phyloP scores from a whole-genome alignment of 306 rosid species.

The Gleditsia sinensis region DNA sequence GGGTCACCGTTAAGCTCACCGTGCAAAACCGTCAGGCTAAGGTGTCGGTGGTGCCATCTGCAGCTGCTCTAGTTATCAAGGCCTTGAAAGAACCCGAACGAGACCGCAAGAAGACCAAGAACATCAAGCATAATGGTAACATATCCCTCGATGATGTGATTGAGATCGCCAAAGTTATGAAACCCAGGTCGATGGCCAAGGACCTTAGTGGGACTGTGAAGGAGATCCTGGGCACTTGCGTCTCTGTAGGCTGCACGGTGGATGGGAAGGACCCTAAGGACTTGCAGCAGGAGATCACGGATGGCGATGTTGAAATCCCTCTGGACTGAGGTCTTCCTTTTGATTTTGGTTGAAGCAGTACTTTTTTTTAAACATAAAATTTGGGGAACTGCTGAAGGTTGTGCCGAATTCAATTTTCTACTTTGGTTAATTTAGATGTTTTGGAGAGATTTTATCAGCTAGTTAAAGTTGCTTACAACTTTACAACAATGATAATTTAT shows the following conservation, averaged over 20 bases:
- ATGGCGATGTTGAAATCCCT: conserved; percentile 78
- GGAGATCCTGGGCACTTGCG: conserved; percentile 80
- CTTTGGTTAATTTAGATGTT: conserved; percentile 36
- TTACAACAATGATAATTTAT: not conserved
- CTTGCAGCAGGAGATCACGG: conserved; percentile 68
- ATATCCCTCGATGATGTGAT: conserved; percentile 80
- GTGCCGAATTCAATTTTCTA: conserved; percentile 27
- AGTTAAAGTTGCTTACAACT: not conserved
- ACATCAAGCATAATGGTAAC: conserved; percentile 75
- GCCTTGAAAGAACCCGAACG: conserved; percentile 81
- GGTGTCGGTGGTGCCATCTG: conserved; percentile 81
- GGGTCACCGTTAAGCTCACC: conserved; percentile 81
- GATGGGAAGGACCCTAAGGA: conserved; percentile 83
- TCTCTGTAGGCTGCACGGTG: conserved; percentile 81
- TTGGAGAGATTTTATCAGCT: conserved; percentile 23
- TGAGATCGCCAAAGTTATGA: conserved; percentile 77
- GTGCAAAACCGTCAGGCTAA: conserved; percentile 89
- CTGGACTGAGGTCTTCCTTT: conserved; percentile 46
- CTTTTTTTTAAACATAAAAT: conserved; percentile 12
- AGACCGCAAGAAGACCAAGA: conserved; percentile 76
- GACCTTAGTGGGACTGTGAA: conserved; percentile 65
- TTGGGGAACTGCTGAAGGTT: conserved; percentile 26
- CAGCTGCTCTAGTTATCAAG: conserved; percentile 85
- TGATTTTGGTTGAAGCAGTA: not conserved
- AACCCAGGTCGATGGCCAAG: conserved; percentile 79